Evolutionary conservation across 352 stramenopile species (phyloP).

Genomic region (Blastocystis sp.): DNA sequence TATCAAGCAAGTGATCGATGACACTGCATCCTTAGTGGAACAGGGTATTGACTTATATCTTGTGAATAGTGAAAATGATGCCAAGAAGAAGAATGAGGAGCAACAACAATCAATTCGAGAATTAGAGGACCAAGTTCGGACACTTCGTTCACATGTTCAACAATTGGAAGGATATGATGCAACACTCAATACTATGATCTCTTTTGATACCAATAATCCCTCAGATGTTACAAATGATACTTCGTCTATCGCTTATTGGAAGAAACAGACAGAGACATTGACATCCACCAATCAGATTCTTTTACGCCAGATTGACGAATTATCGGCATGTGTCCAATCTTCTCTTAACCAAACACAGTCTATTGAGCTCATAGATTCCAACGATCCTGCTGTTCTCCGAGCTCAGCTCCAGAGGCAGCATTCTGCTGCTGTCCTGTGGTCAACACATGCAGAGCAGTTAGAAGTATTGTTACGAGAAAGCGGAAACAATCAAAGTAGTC

Average conservation of each 20-base stretch:
- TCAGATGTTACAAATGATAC: neutral
- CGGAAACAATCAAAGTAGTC: neutral
- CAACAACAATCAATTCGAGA: neutral
- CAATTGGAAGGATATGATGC: constrained; percentile 26
- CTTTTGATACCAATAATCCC: neutral
- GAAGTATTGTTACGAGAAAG: neutral
- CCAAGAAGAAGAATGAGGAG: neutral
- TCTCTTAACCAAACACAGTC: neutral
- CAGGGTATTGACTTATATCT: neutral
- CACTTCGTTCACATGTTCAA: neutral
- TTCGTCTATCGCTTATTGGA: neutral
- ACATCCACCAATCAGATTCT: neutral
- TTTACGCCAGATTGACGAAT: neutral
- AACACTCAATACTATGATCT: constrained; percentile 36
- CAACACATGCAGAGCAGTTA: neutral
- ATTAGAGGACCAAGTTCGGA: neutral
- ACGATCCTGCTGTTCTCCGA: neutral
- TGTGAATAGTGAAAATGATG: neutral
- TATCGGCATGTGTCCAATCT: neutral
- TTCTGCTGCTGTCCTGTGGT: neutral
- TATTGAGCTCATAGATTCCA: neutral
- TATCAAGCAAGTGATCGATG: neutral
- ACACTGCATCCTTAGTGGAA: neutral
- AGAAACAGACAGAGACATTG: constrained; percentile 6
- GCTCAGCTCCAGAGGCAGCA: neutral